A percentile compares a stretch with the other conserved stretches of the same genome.
Conservation (phyloP, 1,284 basidiomycete species). For the Microbotryum lychnidis-dioicae region DNA sequence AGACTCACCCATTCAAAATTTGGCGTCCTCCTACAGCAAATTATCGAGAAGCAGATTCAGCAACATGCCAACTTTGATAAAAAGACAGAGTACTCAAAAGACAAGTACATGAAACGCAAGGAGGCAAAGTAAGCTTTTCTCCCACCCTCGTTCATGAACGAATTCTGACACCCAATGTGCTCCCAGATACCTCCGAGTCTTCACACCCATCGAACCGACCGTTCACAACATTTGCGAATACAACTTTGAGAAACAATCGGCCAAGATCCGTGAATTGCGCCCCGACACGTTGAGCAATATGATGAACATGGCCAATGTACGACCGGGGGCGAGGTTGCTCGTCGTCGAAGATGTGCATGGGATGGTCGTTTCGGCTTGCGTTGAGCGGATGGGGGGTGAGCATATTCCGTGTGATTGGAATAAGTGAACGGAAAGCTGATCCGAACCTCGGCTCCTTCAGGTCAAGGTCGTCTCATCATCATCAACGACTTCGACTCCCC, state of each 20-base stretch:
- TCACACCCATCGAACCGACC: constrained; percentile 82
- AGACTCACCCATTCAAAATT: neutral
- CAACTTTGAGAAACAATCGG: constrained; percentile 68
- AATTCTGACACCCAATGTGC: constrained; percentile 1
- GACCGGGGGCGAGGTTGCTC: constrained; percentile 77
- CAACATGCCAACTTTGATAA: constrained; percentile 78
- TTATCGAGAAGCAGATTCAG: constrained; percentile 84
- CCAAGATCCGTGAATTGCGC: constrained; percentile 72
- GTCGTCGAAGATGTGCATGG: constrained; percentile 83
- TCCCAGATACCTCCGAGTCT: constrained; percentile 72
- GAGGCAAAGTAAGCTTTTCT: constrained; percentile 65
- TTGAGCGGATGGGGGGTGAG: constrained; percentile 76
- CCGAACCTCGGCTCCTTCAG: constrained; percentile 42
- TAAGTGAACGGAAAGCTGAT: neutral
- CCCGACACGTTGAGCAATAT: constrained; percentile 83
- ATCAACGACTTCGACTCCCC: constrained; percentile 86
- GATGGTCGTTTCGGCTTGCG: constrained; percentile 70
- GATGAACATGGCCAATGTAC: constrained; percentile 70
- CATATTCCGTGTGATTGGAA: too few relatives aligned
- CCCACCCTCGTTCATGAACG: neutral
- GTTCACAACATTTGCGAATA: constrained; percentile 80
- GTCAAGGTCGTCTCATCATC: constrained; percentile 69
- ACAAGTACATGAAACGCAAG: constrained; percentile 90
- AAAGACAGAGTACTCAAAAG: constrained; percentile 94
- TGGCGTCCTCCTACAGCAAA: constrained; percentile 55